phyloP scores from a whole-genome alignment of 2,329 filamentous ascomycete genomes.

The Penicillium freii region DNA sequence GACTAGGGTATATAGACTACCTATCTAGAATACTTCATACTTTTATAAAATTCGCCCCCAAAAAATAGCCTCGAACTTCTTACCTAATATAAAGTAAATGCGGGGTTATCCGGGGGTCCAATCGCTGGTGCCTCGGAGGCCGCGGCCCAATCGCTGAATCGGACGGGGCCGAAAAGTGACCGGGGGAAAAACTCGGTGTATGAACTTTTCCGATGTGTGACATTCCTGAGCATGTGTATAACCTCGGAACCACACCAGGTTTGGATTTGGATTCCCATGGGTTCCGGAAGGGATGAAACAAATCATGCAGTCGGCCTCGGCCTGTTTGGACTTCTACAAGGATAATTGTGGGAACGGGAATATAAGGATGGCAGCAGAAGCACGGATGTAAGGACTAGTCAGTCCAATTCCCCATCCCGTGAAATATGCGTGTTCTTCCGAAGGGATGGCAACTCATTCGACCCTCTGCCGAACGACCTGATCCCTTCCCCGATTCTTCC shows the following conservation, averaged over 20 bases:
- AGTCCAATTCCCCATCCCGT: slow-evolving; percentile 2
- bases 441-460: background rate
- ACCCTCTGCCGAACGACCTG: slow-evolving; percentile 3
- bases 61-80: background rate
- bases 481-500: background rate
- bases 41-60: background rate
- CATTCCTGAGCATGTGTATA: slow-evolving; percentile 6
- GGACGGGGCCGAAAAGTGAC: slow-evolving; percentile 22
- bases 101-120: slow-evolving; percentile 29
- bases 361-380: background rate
- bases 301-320: slow-evolving; percentile 12
- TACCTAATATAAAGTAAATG: slow-evolving; percentile 27
- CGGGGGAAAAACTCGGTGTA: slow-evolving; percentile 18
- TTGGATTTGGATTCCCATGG: background rate
- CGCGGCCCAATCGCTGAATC: slow-evolving; percentile 21
- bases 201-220: slow-evolving; percentile 15
- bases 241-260: slow-evolving; percentile 1
- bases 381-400: background rate
- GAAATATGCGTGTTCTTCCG: slow-evolving; percentile 2
- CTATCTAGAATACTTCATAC: background rate
- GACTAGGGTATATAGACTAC: too few species aligned
- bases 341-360: background rate
- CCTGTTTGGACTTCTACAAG: slow-evolving; percentile 4
- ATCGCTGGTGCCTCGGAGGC: slow-evolving; percentile 21
- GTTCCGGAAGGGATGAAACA: background rate